phyloP scores from a whole-genome alignment of 352 stramenopile species.

The Phytophthora meadii region DNA sequence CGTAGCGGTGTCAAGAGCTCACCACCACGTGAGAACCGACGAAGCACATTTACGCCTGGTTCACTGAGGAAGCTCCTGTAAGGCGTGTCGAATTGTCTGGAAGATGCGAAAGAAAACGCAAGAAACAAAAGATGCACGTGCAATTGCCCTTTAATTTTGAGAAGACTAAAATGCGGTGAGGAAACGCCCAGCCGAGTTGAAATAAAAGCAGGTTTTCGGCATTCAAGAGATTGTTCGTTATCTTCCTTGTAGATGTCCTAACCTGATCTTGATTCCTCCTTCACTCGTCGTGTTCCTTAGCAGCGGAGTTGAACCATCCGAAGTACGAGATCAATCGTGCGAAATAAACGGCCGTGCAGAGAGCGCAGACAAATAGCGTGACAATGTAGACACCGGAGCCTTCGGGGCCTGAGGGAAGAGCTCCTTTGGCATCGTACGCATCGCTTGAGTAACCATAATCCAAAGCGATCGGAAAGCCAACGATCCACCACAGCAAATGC shows the following conservation, averaged over 20 bases:
- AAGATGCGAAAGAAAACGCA: conserved; percentile 23
- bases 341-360: conserved; percentile 79
- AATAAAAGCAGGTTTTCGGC: conserved; percentile 37
- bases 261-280: background rate
- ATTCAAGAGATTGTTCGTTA: conserved; percentile 21
- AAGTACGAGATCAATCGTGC: conserved; percentile 65
- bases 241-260: background rate
- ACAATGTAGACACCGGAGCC: conserved; percentile 83
- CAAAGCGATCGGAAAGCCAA: conserved; percentile 75
- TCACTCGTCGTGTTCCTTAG: conserved; percentile 46
- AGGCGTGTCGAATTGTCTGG: conserved; percentile 12
- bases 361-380: conserved; percentile 76
- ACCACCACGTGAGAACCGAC: conserved; percentile 36
- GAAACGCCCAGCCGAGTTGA: conserved; percentile 29
- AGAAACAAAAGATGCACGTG: conserved; percentile 21
- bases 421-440: conserved; percentile 79
- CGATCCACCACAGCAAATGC: conserved; percentile 84
- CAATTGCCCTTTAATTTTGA: conserved; percentile 29
- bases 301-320: conserved; percentile 33
- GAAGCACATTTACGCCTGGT: conserved; percentile 48
- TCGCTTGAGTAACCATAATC: conserved; percentile 85
- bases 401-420: conserved; percentile 77
- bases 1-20: conserved; percentile 33
- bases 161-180: conserved; percentile 29
- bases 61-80: conserved; percentile 35